Conservation (phyloP, 352 stramenopile species). For the Phytophthora hibernalis region DNA sequence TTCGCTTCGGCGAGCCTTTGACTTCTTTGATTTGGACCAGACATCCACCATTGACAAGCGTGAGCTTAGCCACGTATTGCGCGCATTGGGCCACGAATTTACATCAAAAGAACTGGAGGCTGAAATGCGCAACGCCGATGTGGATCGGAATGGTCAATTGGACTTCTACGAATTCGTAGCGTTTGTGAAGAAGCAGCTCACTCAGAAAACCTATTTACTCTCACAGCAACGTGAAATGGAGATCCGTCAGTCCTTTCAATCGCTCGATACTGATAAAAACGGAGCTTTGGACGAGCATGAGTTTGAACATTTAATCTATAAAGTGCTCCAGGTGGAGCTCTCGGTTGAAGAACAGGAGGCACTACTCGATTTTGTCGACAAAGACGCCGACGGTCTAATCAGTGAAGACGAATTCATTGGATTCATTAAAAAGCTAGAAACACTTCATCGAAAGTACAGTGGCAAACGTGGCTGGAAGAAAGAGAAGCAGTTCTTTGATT, state of each 20-base stretch:
- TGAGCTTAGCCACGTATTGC: conserved; percentile 70
- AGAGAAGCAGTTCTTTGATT: conserved; percentile 46
- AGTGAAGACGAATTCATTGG: conserved; percentile 76
- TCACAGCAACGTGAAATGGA: conserved; percentile 73
- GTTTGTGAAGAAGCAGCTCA: conserved; percentile 72
- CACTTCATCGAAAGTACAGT: conserved; percentile 48
- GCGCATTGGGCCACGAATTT: conserved; percentile 76
- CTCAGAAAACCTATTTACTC: conserved; percentile 63
- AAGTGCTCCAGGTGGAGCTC: conserved; percentile 76
- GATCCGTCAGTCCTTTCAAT: conserved; percentile 77
- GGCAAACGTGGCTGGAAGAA: conserved; percentile 37
- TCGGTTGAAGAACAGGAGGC: conserved; percentile 77
- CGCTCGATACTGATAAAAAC: conserved; percentile 71
- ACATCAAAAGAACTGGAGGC: conserved; percentile 67
- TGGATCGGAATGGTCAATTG: conserved; percentile 70
- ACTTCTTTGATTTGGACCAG: conserved; percentile 82
- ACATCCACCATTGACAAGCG: conserved; percentile 76
- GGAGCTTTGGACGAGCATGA: conserved; percentile 72
- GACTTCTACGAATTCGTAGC: conserved; percentile 81
- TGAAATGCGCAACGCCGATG: conserved; percentile 65
- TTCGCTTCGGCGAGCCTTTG: conserved; percentile 69
- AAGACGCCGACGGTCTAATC: conserved; percentile 65
- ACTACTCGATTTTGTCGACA: conserved; percentile 74
- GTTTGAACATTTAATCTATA: conserved; percentile 81
- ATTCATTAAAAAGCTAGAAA: conserved; percentile 78